Conservation (phyloP, 23 red algal species). For the Gracilaria caudata region DNA sequence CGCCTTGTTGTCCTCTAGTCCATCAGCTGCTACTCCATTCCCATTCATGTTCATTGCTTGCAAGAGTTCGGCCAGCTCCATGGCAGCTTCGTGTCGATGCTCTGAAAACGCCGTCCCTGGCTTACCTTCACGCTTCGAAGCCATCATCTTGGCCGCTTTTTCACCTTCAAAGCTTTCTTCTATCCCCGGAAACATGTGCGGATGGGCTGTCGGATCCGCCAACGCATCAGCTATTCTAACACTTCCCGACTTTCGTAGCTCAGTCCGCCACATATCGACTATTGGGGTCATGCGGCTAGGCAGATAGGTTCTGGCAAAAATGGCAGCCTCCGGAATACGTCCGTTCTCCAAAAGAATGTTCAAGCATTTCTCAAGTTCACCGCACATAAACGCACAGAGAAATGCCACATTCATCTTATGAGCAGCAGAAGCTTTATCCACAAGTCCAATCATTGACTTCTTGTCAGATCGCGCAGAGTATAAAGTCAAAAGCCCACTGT, state of each 20-base stretch:
- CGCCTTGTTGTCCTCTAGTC: constrained; percentile 26
- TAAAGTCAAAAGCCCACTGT: constrained; percentile 80
- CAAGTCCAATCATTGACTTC: constrained; percentile 68
- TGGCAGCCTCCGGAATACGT: constrained; percentile 87
- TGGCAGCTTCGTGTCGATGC: constrained; percentile 68
- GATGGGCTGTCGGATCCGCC: constrained; percentile 80
- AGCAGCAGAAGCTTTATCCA: constrained; percentile 47
- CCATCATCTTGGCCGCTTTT: constrained; percentile 58
- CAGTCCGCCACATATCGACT: constrained; percentile 82
- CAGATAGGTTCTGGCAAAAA: constrained; percentile 90
- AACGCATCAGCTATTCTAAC: constrained; percentile 82
- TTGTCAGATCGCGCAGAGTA: constrained; percentile 71
- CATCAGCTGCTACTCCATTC: constrained; percentile 32
- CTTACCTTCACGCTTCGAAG: constrained; percentile 39
- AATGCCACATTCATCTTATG: constrained; percentile 95
- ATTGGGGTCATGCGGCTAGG: constrained; percentile 66
- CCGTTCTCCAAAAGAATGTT: constrained; percentile 71
- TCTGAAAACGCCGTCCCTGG: constrained; percentile 57
- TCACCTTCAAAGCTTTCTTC: constrained; percentile 61
- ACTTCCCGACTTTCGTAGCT: constrained; percentile 72
- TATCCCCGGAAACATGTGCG: constrained; percentile 84
- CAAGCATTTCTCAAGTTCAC: constrained; percentile 77
- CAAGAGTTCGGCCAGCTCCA: constrained; percentile 72
- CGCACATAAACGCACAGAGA: constrained; percentile 70
- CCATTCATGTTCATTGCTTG: constrained; percentile 74